Base-by-base conservation (phyloP, 2,329 filamentous ascomycete species). In the Nemania bipapillata region DNA sequence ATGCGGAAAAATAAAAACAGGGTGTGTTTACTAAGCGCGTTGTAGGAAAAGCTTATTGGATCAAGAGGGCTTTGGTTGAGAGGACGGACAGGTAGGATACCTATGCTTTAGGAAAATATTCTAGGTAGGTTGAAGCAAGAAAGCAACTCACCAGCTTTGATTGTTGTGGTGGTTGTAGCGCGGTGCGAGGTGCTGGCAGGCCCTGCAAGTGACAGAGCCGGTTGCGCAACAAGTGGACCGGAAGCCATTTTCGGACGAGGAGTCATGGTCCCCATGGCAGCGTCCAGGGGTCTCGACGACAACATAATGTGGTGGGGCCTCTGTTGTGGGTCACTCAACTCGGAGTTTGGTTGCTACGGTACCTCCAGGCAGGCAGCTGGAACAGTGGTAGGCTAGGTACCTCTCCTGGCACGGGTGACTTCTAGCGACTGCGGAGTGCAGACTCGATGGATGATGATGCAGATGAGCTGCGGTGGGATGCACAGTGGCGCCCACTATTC, bases 211-310 rank as follows among this genome's bases (percentile, higher is more conserved):
- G 59, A 57, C 6, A 65, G 64, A 24, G 64, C 67, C 70, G 71
- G 71, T 69, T 70, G 70, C 71, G 68, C 70, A 70, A 70, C 63
- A 56, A 70, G 62, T 66, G 69, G 61, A 28, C 60, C 71, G 52
- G 63, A 50, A 20, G 57, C 65, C 58, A 63, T 57, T 68, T 73
- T 72, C 12, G 66, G 59, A 65, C 66, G 66, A 60, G 70, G 72
- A 72, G 70, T 73, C 72, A 73, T 72, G 65, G 49, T 42, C 30
- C 61, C 63, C 62, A 70, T 58, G 65, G 66, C 47, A 57, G 52
- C 26, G 35, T 66, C 65, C 63, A 71, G 66, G 66, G 69, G 58
- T 65, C 69, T 62, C 63, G 66, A 66, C 63, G 66, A 66, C 66
- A 67, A 32, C 50, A 53, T 64, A n/a, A 58, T 65, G 63, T 57